These are phyloP conservation scores for Xylariaceae sp. DNA, from an alignment of 2,329 filamentous ascomycete species.

Conservation along the genomic window DNA sequence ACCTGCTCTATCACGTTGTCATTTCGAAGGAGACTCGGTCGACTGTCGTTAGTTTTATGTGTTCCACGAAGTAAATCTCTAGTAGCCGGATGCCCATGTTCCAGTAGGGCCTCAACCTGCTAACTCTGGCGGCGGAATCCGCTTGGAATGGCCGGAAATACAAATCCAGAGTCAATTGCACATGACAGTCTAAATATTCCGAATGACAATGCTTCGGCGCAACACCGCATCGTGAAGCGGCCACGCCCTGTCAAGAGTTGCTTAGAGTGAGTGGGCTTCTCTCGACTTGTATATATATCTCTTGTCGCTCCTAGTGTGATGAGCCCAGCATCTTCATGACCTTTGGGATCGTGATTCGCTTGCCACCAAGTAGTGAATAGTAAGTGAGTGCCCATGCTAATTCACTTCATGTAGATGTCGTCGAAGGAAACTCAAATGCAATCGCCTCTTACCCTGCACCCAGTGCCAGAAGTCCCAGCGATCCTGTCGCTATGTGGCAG, in stretches of 20 bases:
- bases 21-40: not conserved
- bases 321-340: too few species aligned
- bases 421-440: constrained; percentile 64
- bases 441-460: constrained; percentile 62
- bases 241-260: constrained; percentile 42
- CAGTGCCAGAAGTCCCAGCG: constrained; percentile 65
- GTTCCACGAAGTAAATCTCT: too few species aligned
- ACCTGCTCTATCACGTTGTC: not conserved
- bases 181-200: too few species aligned
- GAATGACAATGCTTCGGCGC: constrained; percentile 18
- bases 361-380: not conserved
- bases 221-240: constrained; percentile 35
- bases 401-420: constrained; percentile 40
- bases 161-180: too few species aligned
- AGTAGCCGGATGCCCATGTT: not conserved
- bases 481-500: constrained; percentile 58
- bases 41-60: not conserved
- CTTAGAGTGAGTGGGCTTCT: constrained; percentile 28
- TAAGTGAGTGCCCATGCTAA: not conserved
- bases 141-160: constrained; percentile 19
- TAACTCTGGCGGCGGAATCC: not conserved
- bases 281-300: not conserved
- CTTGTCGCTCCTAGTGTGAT: not conserved
- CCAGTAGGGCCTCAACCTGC: too few species aligned
- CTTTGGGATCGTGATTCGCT: not conserved